Evolutionary conservation across 768 basidiomycete species (phyloP).

Genomic region (Lyophyllum shimeji): DNA sequence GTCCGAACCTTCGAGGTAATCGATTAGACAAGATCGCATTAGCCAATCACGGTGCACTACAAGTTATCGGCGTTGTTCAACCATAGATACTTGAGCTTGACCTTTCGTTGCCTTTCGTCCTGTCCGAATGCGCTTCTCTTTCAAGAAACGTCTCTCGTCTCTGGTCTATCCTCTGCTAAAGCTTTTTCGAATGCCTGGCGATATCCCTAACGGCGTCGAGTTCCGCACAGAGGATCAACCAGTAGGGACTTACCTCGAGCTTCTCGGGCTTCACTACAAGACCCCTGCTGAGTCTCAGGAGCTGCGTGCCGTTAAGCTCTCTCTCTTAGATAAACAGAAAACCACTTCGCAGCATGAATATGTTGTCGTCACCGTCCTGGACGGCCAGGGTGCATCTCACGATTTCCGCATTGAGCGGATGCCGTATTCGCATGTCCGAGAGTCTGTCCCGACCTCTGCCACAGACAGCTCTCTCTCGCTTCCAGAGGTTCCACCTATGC

Average conservation of each 20-base stretch:
- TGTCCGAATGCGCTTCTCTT: not conserved
- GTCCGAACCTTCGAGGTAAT: too few species aligned
- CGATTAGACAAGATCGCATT: not conserved
- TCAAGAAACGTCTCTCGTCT: not conserved
- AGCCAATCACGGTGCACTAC: not conserved
- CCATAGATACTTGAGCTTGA: not conserved
- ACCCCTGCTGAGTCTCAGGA: not conserved
- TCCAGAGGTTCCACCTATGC: not conserved
- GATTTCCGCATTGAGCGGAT: not conserved
- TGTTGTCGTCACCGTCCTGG: not conserved
- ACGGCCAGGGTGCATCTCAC: not conserved
- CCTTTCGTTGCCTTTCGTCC: not conserved
- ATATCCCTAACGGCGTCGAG: not conserved
- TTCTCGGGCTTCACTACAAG: not conserved
- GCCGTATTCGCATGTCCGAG: not conserved
- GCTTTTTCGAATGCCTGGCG: not conserved
- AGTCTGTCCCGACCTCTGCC: not conserved
- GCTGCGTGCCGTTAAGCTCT: not conserved
- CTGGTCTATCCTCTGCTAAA: not conserved
- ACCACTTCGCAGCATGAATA: not conserved
- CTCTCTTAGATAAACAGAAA: not conserved
- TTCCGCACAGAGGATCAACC: not conserved
- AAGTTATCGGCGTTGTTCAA: not conserved
- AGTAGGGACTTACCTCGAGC: not conserved
- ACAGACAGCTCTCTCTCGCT: not conserved